Base-by-base conservation (phyloP, 129 eudicot genomes). In the Escallonia rubra region DNA sequence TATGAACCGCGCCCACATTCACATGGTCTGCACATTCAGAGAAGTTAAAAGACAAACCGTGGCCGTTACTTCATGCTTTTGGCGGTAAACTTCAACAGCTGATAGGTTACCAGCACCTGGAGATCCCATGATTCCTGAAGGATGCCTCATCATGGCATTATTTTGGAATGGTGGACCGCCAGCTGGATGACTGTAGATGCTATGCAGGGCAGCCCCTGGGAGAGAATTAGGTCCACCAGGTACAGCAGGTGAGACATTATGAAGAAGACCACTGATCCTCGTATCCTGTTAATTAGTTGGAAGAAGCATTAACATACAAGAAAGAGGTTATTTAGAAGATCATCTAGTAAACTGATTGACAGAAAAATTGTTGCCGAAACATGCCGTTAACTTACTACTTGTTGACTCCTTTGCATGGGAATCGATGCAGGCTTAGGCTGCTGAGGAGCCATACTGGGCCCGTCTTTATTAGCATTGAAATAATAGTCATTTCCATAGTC, bases 401-500 rank as follows among this genome's bases (percentile, higher is more conserved):
- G 91, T 72, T 83, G 95, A 65, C 76, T 80, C 83, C 92, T 89
- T 39, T 86, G 67, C 76, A 70, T 40, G 3, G 99, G 99, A 49
- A 93, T 72, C 10, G 90, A 78, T 44, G 98, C 95, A 74, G 89
- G 92, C 83, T 86, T 89, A 51, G 96, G 98, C 46, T 81, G 90
- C 65, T 78, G 89, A 50, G 85, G 79, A 59, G 66, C 64, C 72
- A 74, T 65, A 10, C 63, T 54, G 56, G 67, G 81, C 49, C 62
- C 77, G 72, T 78, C 95, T 14, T 78, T 88, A 52, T 66, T 77
- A 74, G 80, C 58, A 52, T 76, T 79, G 61, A 72, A 79, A 71
- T 67, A 73, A 65, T 76, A 83, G 34, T 23, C 34, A 63, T 72
- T 80, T 56, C 81, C 90, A n/a, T n/a, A n/a, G 13, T 85, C 96